Percentiles rank a stretch among this genome's conserved stretches.
Conservation (phyloP, 371 early-diverging fungal species). For the Mucor saturninus region DNA sequence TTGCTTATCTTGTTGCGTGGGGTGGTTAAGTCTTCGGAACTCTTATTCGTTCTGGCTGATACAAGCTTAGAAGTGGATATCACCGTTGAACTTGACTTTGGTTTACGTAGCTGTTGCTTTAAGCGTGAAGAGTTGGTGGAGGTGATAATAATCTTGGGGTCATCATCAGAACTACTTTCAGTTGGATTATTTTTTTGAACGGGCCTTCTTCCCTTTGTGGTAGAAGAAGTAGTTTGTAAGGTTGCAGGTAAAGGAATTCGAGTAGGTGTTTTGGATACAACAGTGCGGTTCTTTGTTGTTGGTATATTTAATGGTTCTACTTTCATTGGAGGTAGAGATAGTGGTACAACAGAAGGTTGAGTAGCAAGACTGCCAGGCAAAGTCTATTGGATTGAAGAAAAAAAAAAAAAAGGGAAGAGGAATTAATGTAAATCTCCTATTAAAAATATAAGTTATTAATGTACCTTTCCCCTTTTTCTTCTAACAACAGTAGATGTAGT, state of each 20-base stretch:
- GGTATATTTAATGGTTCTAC: conserved; percentile 43
- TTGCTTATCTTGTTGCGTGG: neutral
- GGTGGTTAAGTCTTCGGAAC: conserved; percentile 18
- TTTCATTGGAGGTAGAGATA: conserved; percentile 55
- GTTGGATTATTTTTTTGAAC: neutral
- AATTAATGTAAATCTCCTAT: conserved; percentile 2
- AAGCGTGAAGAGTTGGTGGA: neutral
- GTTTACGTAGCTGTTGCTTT: conserved; percentile 19
- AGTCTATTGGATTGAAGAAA: conserved; percentile 30
- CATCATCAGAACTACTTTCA: conserved; percentile 18
- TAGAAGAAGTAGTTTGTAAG: neutral
- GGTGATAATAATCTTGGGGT: neutral
- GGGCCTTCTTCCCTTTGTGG: neutral
- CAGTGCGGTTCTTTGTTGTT: conserved; percentile 9
- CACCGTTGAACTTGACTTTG: conserved; percentile 20
- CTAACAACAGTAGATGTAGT: neutral
- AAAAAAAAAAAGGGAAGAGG: neutral
- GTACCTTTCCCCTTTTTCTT: conserved; percentile 56
- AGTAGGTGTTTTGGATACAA: conserved; percentile 33
- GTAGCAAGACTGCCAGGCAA: conserved; percentile 47
- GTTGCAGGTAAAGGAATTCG: conserved; percentile 32
- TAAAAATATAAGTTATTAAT: conserved; percentile 6
- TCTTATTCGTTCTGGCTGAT: conserved; percentile 18
- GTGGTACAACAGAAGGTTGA: conserved; percentile 40
- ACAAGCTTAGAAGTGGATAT: conserved; percentile 14